These are phyloP conservation scores for Plasmodium knowlesi DNA, from an alignment of 169 alveolate genomes.

Conservation along the genomic window DNA sequence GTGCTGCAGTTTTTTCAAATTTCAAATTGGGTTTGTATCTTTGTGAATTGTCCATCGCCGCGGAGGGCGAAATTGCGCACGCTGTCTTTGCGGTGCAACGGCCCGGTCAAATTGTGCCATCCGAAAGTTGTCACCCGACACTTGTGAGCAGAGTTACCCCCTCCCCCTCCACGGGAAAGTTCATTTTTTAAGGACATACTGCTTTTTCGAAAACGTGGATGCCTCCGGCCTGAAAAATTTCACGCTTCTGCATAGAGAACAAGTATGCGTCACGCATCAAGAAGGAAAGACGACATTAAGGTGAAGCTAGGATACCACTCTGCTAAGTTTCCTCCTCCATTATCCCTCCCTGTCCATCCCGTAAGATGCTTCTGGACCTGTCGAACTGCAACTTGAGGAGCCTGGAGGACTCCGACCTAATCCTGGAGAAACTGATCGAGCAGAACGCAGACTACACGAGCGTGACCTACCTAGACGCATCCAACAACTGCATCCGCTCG, in stretches of 20 bases:
- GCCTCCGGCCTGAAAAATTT: neutral
- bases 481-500: slow-evolving; percentile 18
- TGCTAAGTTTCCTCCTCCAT: neutral
- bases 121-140: neutral
- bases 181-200: too few species aligned
- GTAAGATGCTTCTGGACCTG: slow-evolving; percentile 50
- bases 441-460: slow-evolving; percentile 43
- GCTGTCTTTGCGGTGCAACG: neutral
- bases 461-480: slow-evolving; percentile 54
- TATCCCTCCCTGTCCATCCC: neutral
- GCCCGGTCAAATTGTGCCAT: neutral
- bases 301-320: neutral
- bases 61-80: neutral
- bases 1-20: neutral
- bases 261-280: neutral
- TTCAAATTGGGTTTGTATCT: neutral
- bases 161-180: neutral
- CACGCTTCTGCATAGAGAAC: neutral
- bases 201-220: neutral
- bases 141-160: neutral
- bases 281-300: too few species aligned
- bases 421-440: slow-evolving; percentile 49
- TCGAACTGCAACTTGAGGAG: slow-evolving; percentile 42
- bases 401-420: slow-evolving; percentile 51
- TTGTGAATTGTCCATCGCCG: neutral